phyloP scores from a whole-genome alignment of 805 yeast genomes.

The Yarrowia sp. region DNA sequence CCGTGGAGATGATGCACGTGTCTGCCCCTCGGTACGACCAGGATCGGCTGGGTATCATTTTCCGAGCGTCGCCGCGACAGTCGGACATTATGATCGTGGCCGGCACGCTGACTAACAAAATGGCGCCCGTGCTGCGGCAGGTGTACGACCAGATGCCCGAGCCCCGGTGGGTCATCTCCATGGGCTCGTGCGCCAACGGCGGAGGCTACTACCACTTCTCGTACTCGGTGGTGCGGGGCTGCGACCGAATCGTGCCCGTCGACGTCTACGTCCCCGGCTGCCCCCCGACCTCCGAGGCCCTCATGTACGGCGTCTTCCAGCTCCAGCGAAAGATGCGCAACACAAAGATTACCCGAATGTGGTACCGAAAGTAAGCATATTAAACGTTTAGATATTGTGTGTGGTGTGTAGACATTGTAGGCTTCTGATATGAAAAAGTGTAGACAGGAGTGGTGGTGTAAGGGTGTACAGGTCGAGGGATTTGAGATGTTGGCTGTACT shows the following conservation, averaged over 20 bases:
- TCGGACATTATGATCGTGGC: conserved; percentile 91
- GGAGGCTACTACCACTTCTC: conserved; percentile 92
- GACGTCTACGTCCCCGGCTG: conserved; percentile 92
- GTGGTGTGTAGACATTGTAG: neutral
- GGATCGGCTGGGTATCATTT: conserved; percentile 87
- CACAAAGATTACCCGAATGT: conserved; percentile 75
- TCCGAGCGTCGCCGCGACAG: conserved; percentile 92
- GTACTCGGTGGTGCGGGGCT: conserved; percentile 84
- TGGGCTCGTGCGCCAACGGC: conserved; percentile 94
- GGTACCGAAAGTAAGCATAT: conserved; percentile 61
- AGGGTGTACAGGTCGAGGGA: too few relatives aligned
- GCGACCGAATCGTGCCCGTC: conserved; percentile 84
- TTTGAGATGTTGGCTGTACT: too few relatives aligned
- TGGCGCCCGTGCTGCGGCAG: conserved; percentile 92
- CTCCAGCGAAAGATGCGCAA: conserved; percentile 86
- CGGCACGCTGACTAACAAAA: conserved; percentile 85
- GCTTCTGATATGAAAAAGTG: too few relatives aligned
- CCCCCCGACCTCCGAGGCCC: conserved; percentile 88
- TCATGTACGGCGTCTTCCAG: conserved; percentile 86
- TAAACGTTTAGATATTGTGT: neutral
- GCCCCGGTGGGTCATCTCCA: conserved; percentile 90
- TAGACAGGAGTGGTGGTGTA: too few relatives aligned
- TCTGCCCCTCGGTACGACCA: conserved; percentile 90
- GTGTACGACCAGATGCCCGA: conserved; percentile 94
- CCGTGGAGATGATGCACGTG: conserved; percentile 93